Conservation (phyloP, 2,329 filamentous ascomycete species). For the Phialocephala subalpina region DNA sequence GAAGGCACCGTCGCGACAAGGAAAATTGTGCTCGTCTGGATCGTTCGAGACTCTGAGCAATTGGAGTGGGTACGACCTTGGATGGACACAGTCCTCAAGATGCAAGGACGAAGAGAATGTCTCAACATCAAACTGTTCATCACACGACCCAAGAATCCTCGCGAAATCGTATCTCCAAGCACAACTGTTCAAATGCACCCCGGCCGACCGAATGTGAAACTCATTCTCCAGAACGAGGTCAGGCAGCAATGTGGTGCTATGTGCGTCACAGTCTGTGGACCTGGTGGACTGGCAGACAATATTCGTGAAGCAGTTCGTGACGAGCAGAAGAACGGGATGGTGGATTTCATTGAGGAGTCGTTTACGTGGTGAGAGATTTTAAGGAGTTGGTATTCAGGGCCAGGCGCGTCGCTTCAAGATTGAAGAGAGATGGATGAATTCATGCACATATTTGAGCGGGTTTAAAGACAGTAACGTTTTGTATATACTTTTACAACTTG, state of each 20-base stretch:
- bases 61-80: slow-evolving; percentile 94
- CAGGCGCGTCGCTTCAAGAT: neutral
- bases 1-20: slow-evolving; percentile 80
- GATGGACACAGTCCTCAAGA: slow-evolving; percentile 76
- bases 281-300: slow-evolving; percentile 78
- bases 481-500: neutral
- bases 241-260: slow-evolving; percentile 86
- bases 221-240: slow-evolving; percentile 83
- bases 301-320: slow-evolving; percentile 73
- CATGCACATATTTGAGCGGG: slow-evolving; percentile 23
- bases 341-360: slow-evolving; percentile 81
- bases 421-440: slow-evolving; percentile 8
- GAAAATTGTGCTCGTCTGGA: slow-evolving; percentile 86
- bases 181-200: slow-evolving; percentile 90
- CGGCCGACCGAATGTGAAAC: slow-evolving; percentile 83
- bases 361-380: slow-evolving; percentile 61
- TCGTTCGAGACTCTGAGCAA: slow-evolving; percentile 87
- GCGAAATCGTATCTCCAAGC: slow-evolving; percentile 77
- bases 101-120: slow-evolving; percentile 83
- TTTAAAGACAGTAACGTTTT: slow-evolving; percentile 5
- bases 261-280: slow-evolving; percentile 83
- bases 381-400: slow-evolving; percentile 3
- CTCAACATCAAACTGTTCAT: slow-evolving; percentile 90
- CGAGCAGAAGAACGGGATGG: slow-evolving; percentile 65
- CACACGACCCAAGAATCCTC: slow-evolving; percentile 82